phyloP scores from a whole-genome alignment of 2,329 filamentous ascomycete species.

The Chaetomium sp. region DNA sequence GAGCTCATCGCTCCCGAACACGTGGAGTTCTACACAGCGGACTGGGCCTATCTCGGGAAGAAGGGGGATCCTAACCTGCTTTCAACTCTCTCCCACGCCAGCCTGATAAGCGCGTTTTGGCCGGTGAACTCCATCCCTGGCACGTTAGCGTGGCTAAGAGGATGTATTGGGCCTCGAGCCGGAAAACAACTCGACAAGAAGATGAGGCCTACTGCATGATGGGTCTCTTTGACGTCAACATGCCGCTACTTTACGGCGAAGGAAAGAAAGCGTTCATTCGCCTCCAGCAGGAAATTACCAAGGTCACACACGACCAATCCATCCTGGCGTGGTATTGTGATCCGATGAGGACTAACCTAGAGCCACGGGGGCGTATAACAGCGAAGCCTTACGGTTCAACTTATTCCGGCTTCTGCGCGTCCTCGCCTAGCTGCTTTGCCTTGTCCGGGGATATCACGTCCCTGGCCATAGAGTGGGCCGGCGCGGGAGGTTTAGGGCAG shows the following conservation, averaged over 20 bases:
- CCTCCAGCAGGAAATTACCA: slow-evolving; percentile 14
- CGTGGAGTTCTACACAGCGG: slow-evolving; percentile 9
- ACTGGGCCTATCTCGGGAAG: slow-evolving; percentile 1
- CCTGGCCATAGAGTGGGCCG: too few relatives aligned
- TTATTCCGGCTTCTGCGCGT: not conserved
- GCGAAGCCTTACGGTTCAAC: too few relatives aligned
- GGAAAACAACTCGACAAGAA: slow-evolving; percentile 13
- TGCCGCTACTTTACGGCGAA: slow-evolving; percentile 22
- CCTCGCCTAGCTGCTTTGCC: slow-evolving; percentile 10
- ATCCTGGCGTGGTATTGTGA: slow-evolving; percentile 20
- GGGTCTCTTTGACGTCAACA: slow-evolving; percentile 21
- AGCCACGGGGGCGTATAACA: too few relatives aligned
- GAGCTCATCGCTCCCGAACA: slow-evolving; percentile 11
- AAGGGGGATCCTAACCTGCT: not conserved
- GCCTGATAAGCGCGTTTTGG: slow-evolving; percentile 4
- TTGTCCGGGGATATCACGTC: slow-evolving; percentile 5
- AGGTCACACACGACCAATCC: slow-evolving; percentile 12
- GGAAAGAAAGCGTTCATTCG: slow-evolving; percentile 4
- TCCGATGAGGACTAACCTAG: not conserved
- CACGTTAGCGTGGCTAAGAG: slow-evolving; percentile 10
- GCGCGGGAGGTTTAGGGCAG: not conserved
- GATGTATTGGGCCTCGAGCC: slow-evolving; percentile 13
- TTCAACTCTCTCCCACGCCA: not conserved
- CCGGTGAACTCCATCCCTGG: not conserved
- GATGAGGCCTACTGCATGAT: slow-evolving; percentile 20